Conservation (phyloP, 140 eudicot genomes). For the Anethum foeniculum region DNA sequence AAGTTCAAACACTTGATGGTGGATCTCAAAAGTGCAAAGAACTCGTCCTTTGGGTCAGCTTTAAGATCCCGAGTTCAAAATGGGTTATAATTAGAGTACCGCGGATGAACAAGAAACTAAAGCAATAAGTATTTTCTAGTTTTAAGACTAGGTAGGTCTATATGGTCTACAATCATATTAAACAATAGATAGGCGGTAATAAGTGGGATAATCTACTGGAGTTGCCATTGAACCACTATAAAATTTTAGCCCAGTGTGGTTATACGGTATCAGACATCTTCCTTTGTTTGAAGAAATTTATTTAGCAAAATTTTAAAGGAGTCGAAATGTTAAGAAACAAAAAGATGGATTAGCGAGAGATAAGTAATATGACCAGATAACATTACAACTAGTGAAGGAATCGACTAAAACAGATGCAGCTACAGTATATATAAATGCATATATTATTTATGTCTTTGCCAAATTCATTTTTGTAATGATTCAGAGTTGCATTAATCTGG, state of each 20-base stretch:
- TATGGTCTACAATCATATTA: not conserved
- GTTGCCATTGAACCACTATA: not conserved
- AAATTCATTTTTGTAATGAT: constrained; percentile 62
- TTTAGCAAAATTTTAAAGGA: no score
- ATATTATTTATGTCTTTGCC: constrained; percentile 65
- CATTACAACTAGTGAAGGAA: not conserved
- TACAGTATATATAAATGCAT: not conserved
- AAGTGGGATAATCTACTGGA: not conserved
- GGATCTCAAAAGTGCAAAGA: constrained; percentile 44
- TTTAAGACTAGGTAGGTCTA: not conserved
- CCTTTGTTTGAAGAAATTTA: not conserved
- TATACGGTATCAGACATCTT: not conserved
- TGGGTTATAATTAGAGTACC: not conserved
- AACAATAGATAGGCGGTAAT: not conserved
- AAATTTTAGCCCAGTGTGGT: not conserved
- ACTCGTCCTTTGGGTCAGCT: constrained; percentile 52
- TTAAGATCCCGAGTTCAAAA: constrained; percentile 44
- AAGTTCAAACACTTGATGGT: constrained; percentile 52
- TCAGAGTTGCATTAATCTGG: constrained; percentile 78
- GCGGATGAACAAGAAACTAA: not conserved
- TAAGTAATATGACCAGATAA: not conserved
- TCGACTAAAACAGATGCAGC: not conserved
- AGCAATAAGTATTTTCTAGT: no score
- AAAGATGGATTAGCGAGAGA: not conserved
- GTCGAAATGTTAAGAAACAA: not conserved